Percentiles rank a stretch among this genome's conserved stretches.
These are phyloP conservation scores for Plasmopara halstedii DNA, from an alignment of 352 stramenopile species.

Conservation along the genomic window DNA sequence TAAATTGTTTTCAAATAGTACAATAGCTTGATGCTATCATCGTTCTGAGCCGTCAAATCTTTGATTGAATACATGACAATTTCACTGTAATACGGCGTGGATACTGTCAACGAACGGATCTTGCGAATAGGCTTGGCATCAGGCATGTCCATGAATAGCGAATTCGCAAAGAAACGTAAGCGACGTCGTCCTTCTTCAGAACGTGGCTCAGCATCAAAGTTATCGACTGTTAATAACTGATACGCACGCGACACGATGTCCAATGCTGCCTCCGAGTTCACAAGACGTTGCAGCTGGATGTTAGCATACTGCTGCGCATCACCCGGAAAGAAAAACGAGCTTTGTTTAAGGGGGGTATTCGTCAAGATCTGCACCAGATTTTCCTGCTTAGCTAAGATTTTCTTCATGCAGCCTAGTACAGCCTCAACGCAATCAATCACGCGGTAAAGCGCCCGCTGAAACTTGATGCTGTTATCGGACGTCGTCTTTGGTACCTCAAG, in stretches of 20 bases:
- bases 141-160: constrained; percentile 87
- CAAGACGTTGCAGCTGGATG: constrained; percentile 65
- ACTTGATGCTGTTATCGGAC: constrained; percentile 80
- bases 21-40: constrained; percentile 93
- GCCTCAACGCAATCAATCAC: constrained; percentile 81
- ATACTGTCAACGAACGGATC: constrained; percentile 76
- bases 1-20: constrained; percentile 93
- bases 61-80: constrained; percentile 88
- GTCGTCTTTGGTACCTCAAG: constrained; percentile 74
- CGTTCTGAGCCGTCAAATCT: constrained; percentile 76
- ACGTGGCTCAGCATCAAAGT: constrained; percentile 83
- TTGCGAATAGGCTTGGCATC: constrained; percentile 79
- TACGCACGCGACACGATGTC: constrained; percentile 83
- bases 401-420: constrained; percentile 80
- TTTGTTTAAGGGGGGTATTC: constrained; percentile 76
- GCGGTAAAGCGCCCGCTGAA: constrained; percentile 73
- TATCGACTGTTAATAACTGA: constrained; percentile 82
- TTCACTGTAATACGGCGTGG: constrained; percentile 88
- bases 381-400: constrained; percentile 77
- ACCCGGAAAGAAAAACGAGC: constrained; percentile 85
- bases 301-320: constrained; percentile 79
- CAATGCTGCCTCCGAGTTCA: constrained; percentile 73
- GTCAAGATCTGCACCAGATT: constrained; percentile 82
- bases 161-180: constrained; percentile 84
- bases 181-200: constrained; percentile 81